phyloP scores from a whole-genome alignment of 192 early-diverging fungal genomes.

The Linnemannia hyalina region DNA sequence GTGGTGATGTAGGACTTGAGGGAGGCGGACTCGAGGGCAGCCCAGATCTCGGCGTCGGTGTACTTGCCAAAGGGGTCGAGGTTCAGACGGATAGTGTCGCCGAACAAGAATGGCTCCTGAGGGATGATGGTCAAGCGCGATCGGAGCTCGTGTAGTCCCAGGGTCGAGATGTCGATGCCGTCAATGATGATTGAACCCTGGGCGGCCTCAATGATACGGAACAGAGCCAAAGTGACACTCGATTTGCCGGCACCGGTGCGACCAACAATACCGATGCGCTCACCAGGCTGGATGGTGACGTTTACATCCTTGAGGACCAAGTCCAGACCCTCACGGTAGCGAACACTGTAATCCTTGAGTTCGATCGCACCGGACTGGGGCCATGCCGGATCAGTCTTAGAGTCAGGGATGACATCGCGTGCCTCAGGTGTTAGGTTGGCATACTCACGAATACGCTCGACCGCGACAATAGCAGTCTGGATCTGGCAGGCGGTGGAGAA shows the following conservation, averaged over 20 bases:
- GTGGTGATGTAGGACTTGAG: constrained; percentile 74
- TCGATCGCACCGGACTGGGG: constrained; percentile 77
- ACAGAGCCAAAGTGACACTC: constrained; percentile 65
- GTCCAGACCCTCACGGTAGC: constrained; percentile 83
- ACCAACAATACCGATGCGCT: constrained; percentile 75
- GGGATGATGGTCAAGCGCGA: constrained; percentile 82
- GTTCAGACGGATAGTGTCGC: constrained; percentile 69
- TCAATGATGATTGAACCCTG: constrained; percentile 81
- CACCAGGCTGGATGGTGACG: constrained; percentile 58
- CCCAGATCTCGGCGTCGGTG: constrained; percentile 75
- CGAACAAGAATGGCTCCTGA: constrained; percentile 82
- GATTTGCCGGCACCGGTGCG: constrained; percentile 68
- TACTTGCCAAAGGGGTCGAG: constrained; percentile 67
- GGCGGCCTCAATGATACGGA: constrained; percentile 73
- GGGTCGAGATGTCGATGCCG: constrained; percentile 71
- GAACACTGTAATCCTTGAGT: constrained; percentile 78
- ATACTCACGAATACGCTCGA: constrained; percentile 87
- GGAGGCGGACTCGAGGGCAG: constrained; percentile 73
- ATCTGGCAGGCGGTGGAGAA: constrained; percentile 82
- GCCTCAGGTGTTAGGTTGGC: constrained; percentile 81
- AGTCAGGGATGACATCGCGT: constrained; percentile 73
- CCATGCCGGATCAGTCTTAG: constrained; percentile 70
- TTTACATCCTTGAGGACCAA: constrained; percentile 74
- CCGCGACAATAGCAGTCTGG: constrained; percentile 75
- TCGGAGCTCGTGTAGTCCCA: constrained; percentile 71